Conservation (phyloP, 2,329 filamentous ascomycete genomes). For the Coccinonectria pachysandricola region DNA sequence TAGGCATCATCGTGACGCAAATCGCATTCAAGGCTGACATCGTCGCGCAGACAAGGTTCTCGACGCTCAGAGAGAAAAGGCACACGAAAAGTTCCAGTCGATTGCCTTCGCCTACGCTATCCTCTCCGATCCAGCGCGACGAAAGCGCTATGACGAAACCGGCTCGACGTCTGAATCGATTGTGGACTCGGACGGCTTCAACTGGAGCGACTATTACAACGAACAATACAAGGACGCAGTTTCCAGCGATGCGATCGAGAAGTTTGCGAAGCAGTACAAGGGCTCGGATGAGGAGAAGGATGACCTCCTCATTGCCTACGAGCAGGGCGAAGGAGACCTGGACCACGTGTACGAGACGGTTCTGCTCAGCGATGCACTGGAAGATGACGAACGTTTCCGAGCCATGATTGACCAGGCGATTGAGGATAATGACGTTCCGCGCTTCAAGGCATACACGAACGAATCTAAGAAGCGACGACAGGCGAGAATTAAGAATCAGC, state of each 20-base stretch:
- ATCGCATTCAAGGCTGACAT: too few relatives aligned
- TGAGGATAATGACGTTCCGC: slow-evolving; percentile 52
- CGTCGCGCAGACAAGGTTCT: slow-evolving; percentile 78
- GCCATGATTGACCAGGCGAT: slow-evolving; percentile 75
- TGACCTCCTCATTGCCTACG: slow-evolving; percentile 70
- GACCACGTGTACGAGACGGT: slow-evolving; percentile 67
- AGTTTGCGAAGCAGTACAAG: slow-evolving; percentile 72
- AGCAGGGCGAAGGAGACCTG: slow-evolving; percentile 63
- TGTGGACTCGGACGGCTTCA: slow-evolving; percentile 68
- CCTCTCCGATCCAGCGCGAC: slow-evolving; percentile 70
- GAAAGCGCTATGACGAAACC: slow-evolving; percentile 79
- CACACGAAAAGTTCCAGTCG: slow-evolving; percentile 75
- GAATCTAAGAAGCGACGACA: slow-evolving; percentile 59
- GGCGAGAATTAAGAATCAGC: slow-evolving; percentile 49
- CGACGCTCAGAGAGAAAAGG: slow-evolving; percentile 55
- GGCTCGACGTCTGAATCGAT: slow-evolving; percentile 81
- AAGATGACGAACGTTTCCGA: slow-evolving; percentile 80
- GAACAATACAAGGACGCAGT: slow-evolving; percentile 73
- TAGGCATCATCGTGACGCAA: slow-evolving; percentile 28
- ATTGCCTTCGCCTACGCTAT: slow-evolving; percentile 92
- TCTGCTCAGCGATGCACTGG: slow-evolving; percentile 74
- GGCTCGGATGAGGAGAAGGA: slow-evolving; percentile 73
- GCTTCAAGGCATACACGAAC: slow-evolving; percentile 58
- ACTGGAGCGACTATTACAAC: slow-evolving; percentile 84
- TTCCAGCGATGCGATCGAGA: slow-evolving; percentile 61